Conservation (phyloP, 2,329 filamentous ascomycete species). For the Clarireedia sp. region DNA sequence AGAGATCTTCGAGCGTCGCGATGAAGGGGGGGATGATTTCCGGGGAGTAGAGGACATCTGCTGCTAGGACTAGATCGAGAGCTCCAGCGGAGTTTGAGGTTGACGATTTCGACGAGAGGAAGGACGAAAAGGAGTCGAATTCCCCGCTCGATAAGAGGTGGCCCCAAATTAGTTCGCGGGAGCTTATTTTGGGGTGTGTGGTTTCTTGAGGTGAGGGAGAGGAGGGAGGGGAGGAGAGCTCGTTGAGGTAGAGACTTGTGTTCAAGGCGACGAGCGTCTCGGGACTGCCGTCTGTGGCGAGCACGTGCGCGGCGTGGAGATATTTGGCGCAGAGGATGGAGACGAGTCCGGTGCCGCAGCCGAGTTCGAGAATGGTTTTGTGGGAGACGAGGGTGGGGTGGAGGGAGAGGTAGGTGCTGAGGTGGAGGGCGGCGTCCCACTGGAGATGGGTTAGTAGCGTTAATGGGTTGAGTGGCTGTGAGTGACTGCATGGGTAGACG, state of each 20-base stretch:
- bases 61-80: conserved; percentile 60
- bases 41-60: conserved; percentile 72
- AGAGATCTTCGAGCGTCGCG: conserved; percentile 54
- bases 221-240: conserved; percentile 39
- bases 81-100: conserved; percentile 24
- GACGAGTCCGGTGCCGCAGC: conserved; percentile 68
- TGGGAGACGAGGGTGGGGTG: conserved; percentile 34
- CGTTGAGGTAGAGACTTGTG: conserved; percentile 62
- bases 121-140: conserved; percentile 23
- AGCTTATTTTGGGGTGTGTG: conserved; percentile 39
- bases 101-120: conserved; percentile 3
- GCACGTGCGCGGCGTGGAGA: conserved; percentile 49
- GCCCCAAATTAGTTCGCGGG: conserved; percentile 46
- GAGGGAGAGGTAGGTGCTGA: conserved; percentile 58
- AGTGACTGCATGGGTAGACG: background rate
- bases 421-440: conserved; percentile 72
- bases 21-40: conserved; percentile 55
- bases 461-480: too few species aligned
- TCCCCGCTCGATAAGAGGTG: conserved; percentile 29
- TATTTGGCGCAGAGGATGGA: conserved; percentile 66
- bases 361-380: conserved; percentile 62
- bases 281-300: conserved; percentile 68
- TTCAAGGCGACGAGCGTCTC: conserved; percentile 60
- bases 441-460: background rate
- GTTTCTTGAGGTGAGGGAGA: background rate